These are phyloP conservation scores for Digitaria exilis DNA, from an alignment of 202 grass and related monocot species.

Conservation along the genomic window DNA sequence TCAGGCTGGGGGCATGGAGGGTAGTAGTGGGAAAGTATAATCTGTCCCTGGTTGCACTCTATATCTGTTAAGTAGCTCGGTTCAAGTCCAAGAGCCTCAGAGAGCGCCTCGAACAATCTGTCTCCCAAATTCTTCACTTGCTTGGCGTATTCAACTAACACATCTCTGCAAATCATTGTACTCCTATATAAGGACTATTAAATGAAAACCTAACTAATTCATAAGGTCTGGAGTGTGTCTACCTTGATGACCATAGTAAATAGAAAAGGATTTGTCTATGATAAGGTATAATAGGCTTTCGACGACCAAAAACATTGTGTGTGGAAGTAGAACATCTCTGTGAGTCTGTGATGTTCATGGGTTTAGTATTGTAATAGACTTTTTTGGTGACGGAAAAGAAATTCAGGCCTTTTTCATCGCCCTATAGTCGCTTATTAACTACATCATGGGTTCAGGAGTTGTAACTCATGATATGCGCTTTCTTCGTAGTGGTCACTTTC, in stretches of 20 bases:
- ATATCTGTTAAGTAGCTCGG: slow-evolving; percentile 56
- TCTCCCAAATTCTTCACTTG: slow-evolving; percentile 51
- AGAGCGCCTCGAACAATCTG: slow-evolving; percentile 48
- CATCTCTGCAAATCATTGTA: slow-evolving; percentile 27
- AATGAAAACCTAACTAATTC: background rate
- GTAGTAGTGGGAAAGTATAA: slow-evolving; percentile 55
- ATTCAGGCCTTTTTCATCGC: background rate
- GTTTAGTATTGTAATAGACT: background rate
- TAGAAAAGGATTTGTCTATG: background rate
- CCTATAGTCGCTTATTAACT: no score
- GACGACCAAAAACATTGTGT: background rate
- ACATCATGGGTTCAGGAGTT: background rate
- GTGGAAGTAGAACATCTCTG: background rate
- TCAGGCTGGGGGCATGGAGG: slow-evolving; percentile 64
- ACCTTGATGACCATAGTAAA: background rate
- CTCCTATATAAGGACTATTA: background rate
- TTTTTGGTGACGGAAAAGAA: background rate
- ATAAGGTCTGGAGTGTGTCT: background rate
- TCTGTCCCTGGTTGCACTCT: slow-evolving; percentile 62
- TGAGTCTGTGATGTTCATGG: background rate
- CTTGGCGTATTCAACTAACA: slow-evolving; percentile 39
- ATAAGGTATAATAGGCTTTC: background rate
- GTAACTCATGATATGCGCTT: background rate
- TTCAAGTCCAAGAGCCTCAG: slow-evolving; percentile 45
- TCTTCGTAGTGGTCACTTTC: background rate